These are phyloP conservation scores for Pseudozyma pruni DNA, from an alignment of 1,284 basidiomycete genomes.

Conservation along the genomic window DNA sequence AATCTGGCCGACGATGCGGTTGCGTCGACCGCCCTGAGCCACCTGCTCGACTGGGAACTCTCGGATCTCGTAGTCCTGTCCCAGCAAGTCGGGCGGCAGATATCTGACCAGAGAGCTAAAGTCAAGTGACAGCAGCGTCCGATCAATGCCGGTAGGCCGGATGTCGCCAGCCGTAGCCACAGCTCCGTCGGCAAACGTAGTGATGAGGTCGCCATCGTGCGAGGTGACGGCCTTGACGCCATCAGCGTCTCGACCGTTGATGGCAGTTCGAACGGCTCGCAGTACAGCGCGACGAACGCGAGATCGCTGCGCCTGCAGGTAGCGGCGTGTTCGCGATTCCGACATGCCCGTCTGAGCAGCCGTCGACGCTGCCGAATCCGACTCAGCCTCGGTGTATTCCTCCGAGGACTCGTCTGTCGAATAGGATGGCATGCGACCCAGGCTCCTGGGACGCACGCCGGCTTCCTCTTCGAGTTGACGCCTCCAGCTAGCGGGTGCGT, in stretches of 20 bases:
- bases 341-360: constrained; percentile 23
- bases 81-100: constrained; percentile 56
- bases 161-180: constrained; percentile 26
- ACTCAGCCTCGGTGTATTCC: constrained; percentile 35
- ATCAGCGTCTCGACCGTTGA: constrained; percentile 59
- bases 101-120: constrained; percentile 53
- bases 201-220: constrained; percentile 38
- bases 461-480: constrained; percentile 61
- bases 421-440: constrained; percentile 12
- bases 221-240: constrained; percentile 38
- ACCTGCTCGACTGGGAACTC: constrained; percentile 62
- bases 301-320: constrained; percentile 50
- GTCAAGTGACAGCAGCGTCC: constrained; percentile 52
- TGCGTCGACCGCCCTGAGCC: constrained; percentile 49
- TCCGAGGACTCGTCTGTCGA: constrained; percentile 38
- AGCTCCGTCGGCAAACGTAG: constrained; percentile 36
- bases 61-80: constrained; percentile 60
- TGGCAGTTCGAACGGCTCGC: constrained; percentile 57
- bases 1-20: constrained; percentile 59
- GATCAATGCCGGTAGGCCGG: constrained; percentile 23
- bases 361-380: constrained; percentile 25
- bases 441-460: constrained; percentile 15
- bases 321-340: constrained; percentile 39
- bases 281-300: constrained; percentile 57
- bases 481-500: constrained; percentile 64